A percentile compares a stretch with the other conserved stretches of the same genome.
Conservation (phyloP, 2,329 filamentous ascomycete genomes). For the Raffaelea deltoideospora region DNA sequence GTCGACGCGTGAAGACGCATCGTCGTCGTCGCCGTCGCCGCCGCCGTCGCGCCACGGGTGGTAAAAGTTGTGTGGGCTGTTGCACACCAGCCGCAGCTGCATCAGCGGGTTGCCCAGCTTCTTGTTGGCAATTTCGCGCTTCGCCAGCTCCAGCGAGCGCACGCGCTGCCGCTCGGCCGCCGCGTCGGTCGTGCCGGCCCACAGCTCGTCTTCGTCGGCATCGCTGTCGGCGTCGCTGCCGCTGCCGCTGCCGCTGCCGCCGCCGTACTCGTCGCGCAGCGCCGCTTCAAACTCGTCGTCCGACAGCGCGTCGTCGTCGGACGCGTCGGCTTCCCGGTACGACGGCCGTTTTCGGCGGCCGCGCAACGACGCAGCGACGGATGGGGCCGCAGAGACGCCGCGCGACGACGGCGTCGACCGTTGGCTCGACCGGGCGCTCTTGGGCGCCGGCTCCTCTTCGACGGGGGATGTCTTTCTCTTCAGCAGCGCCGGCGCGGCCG, state of each 20-base stretch:
- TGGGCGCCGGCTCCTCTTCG: slow-evolving; percentile 27
- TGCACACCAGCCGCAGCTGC: slow-evolving; percentile 83
- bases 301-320: slow-evolving; percentile 50
- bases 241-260: slow-evolving; percentile 14
- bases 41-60: slow-evolving; percentile 62
- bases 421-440: slow-evolving; percentile 61
- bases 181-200: not conserved
- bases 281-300: slow-evolving; percentile 76
- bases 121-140: slow-evolving; percentile 77
- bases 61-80: slow-evolving; percentile 93
- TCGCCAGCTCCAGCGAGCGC: slow-evolving; percentile 61
- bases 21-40: slow-evolving; percentile 26
- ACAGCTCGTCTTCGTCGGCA: not conserved
- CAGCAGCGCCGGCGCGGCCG: slow-evolving; percentile 8
- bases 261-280: slow-evolving; percentile 45
- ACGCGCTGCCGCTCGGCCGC: slow-evolving; percentile 50
- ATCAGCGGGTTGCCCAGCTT: slow-evolving; percentile 88
- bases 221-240: slow-evolving; percentile 11
- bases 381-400: slow-evolving; percentile 8
- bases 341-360: too few species aligned
- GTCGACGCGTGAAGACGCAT: too few species aligned
- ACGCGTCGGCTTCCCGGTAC: slow-evolving; percentile 41
- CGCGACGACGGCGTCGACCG: slow-evolving; percentile 55
- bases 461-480: slow-evolving; percentile 22
- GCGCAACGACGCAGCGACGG: slow-evolving; percentile 28